Evolutionary conservation across 2,329 filamentous ascomycete species (phyloP), one percentile per base, ranked within the genome.

Genomic region (Fusarium udum): DNA sequence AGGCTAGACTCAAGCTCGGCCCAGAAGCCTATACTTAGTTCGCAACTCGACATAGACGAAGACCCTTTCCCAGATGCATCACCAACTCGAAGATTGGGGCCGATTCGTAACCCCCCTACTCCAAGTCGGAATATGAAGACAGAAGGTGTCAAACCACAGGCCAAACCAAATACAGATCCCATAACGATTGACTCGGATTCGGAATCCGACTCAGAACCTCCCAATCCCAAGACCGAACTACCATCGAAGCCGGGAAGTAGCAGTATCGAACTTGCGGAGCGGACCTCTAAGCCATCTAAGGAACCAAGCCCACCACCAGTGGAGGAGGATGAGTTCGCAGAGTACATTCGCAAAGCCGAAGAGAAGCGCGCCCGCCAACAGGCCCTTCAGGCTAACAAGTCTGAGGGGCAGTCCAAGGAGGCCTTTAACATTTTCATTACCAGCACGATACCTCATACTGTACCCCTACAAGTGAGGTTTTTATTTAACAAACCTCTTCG

Each of bases 401-500:
- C 69, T 24, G 73, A 63, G 16, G 67, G 67, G 28, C 64, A 63
- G 31, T 48, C 61, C 24, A 79, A 78, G 65, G 77, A 78, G 24
- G 46, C 48, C 11, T 77, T 81, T n/a, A 70, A 79, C 6, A 78
- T 85, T 36, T 72, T 80, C 64, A 76, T 98, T 71, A 88, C 86
- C 1, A 93, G 95, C 0, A 82, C 85, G 6, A 87, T 98, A 11
- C 85, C 88, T 2, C 85, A 86, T 49, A 89, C 92, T 1, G 87
- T 83, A 31, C 82, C 89, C 28, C 52, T 79, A 59, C 14, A 79
- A 36, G 84, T 93, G 58, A 90, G 87, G 56, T 89, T 93, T 43
- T 90, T 89, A 75, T 86, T 93, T 67, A 89, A 88, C 39, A 92
- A 93, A 77, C 85, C 88, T 6, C 84, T 98, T 11, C 87, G 88